These are phyloP conservation scores for Sclerotinia borealis DNA, from an alignment of 2,329 filamentous ascomycete species.

Conservation along the genomic window DNA sequence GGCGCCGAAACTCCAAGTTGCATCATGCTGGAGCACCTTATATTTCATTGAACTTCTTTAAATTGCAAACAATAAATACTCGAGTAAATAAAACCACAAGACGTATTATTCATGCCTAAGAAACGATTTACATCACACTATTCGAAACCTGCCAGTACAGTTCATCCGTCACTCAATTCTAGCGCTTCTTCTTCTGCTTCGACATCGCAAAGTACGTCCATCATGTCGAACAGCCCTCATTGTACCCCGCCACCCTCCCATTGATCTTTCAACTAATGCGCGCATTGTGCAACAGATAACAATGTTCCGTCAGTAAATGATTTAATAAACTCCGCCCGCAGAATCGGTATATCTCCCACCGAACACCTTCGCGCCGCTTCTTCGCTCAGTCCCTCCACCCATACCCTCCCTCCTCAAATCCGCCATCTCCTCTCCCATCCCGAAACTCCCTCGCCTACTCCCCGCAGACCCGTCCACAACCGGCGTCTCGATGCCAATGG, in stretches of 20 bases:
- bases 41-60: neutral
- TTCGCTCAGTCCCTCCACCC: conserved; percentile 26
- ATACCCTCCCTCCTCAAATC: conserved; percentile 54
- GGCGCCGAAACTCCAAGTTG: neutral
- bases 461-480: conserved; percentile 33
- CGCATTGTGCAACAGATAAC: neutral
- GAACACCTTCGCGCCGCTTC: conserved; percentile 19
- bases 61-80: neutral
- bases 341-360: conserved; percentile 34
- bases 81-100: neutral
- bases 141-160: conserved; percentile 53
- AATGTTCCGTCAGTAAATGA: conserved; percentile 48
- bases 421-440: conserved; percentile 54
- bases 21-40: neutral
- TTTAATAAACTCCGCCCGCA: conserved; percentile 51
- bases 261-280: neutral
- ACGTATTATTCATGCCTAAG: conserved; percentile 50
- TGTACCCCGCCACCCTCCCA: neutral
- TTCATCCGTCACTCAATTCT: conserved; percentile 42
- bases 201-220: conserved; percentile 20
- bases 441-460: conserved; percentile 42
- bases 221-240: conserved; percentile 7
- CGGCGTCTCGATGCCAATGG: conserved; percentile 44
- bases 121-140: conserved; percentile 51
- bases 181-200: conserved; percentile 29